Percentiles rank a stretch among this genome's conserved stretches.
phyloP scores from a whole-genome alignment of 2,329 filamentous ascomycete genomes.

The Aspergillus sp. region DNA sequence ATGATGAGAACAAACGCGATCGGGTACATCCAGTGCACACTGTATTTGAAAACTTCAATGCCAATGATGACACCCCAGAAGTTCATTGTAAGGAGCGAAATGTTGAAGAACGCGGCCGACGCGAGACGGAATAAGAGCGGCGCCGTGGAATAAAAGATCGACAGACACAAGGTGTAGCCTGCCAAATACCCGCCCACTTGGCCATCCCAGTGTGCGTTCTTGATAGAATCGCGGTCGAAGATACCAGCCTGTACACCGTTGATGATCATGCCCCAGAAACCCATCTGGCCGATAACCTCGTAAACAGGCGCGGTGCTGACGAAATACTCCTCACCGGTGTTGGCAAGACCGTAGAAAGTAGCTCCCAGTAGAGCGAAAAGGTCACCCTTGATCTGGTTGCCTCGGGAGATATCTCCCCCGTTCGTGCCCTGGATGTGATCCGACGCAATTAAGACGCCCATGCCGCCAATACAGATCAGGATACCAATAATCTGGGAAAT shows the following conservation, averaged over 20 bases:
- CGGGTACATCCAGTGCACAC: slow-evolving; percentile 87
- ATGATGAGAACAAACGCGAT: slow-evolving; percentile 94
- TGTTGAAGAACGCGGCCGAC: slow-evolving; percentile 93
- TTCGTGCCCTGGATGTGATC: slow-evolving; percentile 79
- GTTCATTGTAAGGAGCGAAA: slow-evolving; percentile 87
- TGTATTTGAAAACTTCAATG: slow-evolving; percentile 76
- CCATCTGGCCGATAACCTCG: slow-evolving; percentile 89
- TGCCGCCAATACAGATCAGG: slow-evolving; percentile 84
- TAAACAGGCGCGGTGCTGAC: slow-evolving; percentile 84
- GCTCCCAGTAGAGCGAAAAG: slow-evolving; percentile 87
- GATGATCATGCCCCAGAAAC: slow-evolving; percentile 84
- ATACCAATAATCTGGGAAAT: slow-evolving; percentile 82
- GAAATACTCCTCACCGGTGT: slow-evolving; percentile 92
- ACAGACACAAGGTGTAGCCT: slow-evolving; percentile 84
- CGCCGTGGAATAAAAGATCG: slow-evolving; percentile 82
- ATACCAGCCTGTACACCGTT: slow-evolving; percentile 88
- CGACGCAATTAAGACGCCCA: slow-evolving; percentile 79
- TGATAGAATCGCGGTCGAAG: slow-evolving; percentile 79
- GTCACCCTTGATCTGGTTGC: slow-evolving; percentile 84
- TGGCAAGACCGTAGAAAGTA: slow-evolving; percentile 85
- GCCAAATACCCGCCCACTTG: slow-evolving; percentile 76
- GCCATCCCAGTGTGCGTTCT: slow-evolving; percentile 62
- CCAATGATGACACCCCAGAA: slow-evolving; percentile 98
- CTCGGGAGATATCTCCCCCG: slow-evolving; percentile 56
- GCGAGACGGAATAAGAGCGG: slow-evolving; percentile 88